These are phyloP conservation scores for Brettanomyces nanus DNA, from an alignment of 805 yeast species.

Conservation along the genomic window DNA sequence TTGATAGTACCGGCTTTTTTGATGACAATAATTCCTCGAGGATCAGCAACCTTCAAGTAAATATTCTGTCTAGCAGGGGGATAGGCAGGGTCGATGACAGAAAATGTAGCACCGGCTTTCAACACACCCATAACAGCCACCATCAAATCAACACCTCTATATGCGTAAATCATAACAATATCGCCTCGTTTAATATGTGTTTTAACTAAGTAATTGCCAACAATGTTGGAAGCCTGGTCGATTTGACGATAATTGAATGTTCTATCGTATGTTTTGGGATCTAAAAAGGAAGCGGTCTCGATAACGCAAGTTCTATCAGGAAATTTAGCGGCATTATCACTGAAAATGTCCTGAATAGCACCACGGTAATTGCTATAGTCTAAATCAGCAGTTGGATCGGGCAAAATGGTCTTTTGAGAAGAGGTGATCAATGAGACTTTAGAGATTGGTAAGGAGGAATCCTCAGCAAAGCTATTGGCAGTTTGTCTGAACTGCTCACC, in stretches of 20 bases:
- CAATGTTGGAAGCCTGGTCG: conserved; percentile 85
- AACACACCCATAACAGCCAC: conserved; percentile 96
- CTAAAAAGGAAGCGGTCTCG: conserved; percentile 72
- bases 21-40: conserved; percentile 82
- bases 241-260: conserved; percentile 80
- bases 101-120: conserved; percentile 97
- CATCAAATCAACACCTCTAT: conserved; percentile 94
- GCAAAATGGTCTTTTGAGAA: conserved; percentile 54
- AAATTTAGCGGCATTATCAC: conserved; percentile 70
- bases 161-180: conserved; percentile 95
- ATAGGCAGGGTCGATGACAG: conserved; percentile 97
- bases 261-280: conserved; percentile 49
- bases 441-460: conserved; percentile 41
- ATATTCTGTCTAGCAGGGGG: conserved; percentile 97
- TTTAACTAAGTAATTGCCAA: conserved; percentile 77
- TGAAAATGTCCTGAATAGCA: conserved; percentile 93
- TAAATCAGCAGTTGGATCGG: conserved; percentile 80
- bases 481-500: conserved; percentile 68
- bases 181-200: conserved; percentile 87
- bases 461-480: conserved; percentile 27
- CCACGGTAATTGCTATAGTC: conserved; percentile 93
- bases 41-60: conserved; percentile 88
- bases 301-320: conserved; percentile 90
- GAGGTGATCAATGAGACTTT: conserved; percentile 60
- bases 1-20: conserved; percentile 84